Evolutionary conservation across 805 yeast genomes (phyloP), one percentile per base, ranked within the genome.

Genomic region (Priceomyces fermenticarens): DNA sequence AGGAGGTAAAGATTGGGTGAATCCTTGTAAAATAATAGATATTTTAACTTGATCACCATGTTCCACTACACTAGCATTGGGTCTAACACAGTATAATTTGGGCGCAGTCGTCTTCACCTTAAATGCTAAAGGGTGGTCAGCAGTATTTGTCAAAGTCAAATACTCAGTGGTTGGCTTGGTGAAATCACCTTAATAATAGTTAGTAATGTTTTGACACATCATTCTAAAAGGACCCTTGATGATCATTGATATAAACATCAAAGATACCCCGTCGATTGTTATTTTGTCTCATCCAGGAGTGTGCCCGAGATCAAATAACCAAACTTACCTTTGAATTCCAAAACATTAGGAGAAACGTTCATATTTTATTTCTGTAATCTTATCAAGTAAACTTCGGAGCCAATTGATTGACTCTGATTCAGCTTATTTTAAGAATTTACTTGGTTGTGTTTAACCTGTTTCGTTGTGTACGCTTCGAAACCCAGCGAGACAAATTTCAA

Each of bases 31-130:
- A 54, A 88, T 88, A 54, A 93, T 83, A 35, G 90, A 78, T 39
- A 93, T 86, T 41, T 85, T 80, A 39, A 82, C 65, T 16, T 81
- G 62, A 49, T 78, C 77, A 28, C 95, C 93, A 10, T 98, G 90
- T 23, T 72, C 73, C 42, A 93, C 72, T 28, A 84, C 63, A 11
- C 93, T 80, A 44, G 97, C 91, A 63, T 90, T 93, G 47, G 99
- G 99, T 68, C 97, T 84, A 39, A 93, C 98, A 64, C 96, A 88
- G 73, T 90, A 84, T 64, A 88, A 73, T 64, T 88, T 90, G 46
- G 99, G 99, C 8, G 98, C 97, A 5, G 99, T 93, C 35, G 99
- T 91, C 70, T 91, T 93, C 58, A 93, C 97, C 71, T 93, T 93
- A 75, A 88, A 93, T 25, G 96, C 97, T 54, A 79, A 66, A 34